These are phyloP conservation scores for Coemansia sp. DNA, from an alignment of 192 early-diverging fungal genomes.

Conservation along the genomic window DNA sequence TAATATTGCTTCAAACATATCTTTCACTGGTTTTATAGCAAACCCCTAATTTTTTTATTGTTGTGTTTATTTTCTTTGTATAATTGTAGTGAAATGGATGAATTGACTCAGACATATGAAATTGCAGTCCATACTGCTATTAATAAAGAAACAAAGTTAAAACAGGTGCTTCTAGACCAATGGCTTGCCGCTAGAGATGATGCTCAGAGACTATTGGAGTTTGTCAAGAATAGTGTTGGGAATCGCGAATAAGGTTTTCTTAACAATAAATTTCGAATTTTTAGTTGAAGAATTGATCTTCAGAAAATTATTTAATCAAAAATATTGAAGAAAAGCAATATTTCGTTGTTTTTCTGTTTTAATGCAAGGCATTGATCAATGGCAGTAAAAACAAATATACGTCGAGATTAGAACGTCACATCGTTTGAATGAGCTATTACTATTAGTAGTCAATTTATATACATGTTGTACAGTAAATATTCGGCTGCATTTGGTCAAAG, in stretches of 20 bases:
- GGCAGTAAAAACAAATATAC: not conserved
- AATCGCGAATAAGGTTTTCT: not conserved
- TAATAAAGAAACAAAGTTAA: conserved; percentile 9
- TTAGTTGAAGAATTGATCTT: too few relatives aligned
- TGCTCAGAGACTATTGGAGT: conserved; percentile 6
- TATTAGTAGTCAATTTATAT: not conserved
- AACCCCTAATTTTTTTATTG: not conserved
- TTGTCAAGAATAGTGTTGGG: not conserved
- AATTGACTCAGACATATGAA: conserved; percentile 16
- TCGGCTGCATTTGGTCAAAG: not conserved
- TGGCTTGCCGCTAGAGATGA: not conserved
- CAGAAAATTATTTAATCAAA: too few relatives aligned
- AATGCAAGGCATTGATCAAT: not conserved
- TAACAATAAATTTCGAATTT: not conserved
- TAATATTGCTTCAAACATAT: not conserved
- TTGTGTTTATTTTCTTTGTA: not conserved
- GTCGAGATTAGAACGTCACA: not conserved
- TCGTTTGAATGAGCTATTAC: not conserved
- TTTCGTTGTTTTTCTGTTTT: too few relatives aligned
- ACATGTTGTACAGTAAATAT: not conserved
- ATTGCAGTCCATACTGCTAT: conserved; percentile 8
- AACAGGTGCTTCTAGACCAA: conserved; percentile 1
- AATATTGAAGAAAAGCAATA: too few relatives aligned
- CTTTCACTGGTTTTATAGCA: too few relatives aligned
- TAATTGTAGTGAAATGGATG: conserved; percentile 33